Percentiles rank a stretch among this genome's conserved stretches.
phyloP scores from a whole-genome alignment of 768 basidiomycete species.

The Holtermannia corniformis region DNA sequence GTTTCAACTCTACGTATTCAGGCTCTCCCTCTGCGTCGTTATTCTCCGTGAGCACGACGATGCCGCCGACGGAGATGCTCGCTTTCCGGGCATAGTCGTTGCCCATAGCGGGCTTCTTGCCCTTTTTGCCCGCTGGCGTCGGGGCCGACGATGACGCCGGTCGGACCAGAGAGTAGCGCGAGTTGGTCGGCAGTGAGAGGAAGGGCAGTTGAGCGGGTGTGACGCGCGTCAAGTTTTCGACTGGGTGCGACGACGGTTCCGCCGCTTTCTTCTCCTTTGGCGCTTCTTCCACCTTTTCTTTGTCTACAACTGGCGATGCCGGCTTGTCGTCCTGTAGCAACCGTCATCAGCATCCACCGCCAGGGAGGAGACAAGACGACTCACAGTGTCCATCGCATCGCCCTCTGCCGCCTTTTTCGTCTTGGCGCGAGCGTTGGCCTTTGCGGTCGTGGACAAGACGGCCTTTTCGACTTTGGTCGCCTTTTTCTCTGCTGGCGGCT shows the following conservation, averaged over 20 bases:
- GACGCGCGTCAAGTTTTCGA: slow-evolving; percentile 84
- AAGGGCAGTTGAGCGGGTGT: slow-evolving; percentile 78
- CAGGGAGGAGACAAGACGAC: slow-evolving; percentile 39
- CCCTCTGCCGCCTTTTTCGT: slow-evolving; percentile 67
- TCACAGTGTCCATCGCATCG: slow-evolving; percentile 72
- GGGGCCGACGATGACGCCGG: slow-evolving; percentile 39
- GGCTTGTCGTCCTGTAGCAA: slow-evolving; percentile 49
- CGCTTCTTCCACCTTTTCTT: slow-evolving; percentile 49
- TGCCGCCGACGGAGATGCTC: slow-evolving; percentile 46
- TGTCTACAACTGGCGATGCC: slow-evolving; percentile 49
- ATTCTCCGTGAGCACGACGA: slow-evolving; percentile 69
- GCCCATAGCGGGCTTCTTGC: background rate
- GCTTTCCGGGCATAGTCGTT: background rate
- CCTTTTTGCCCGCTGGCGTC: background rate
- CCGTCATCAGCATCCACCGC: slow-evolving; percentile 1
- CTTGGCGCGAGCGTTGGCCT: slow-evolving; percentile 90
- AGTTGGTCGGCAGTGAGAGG: slow-evolving; percentile 67
- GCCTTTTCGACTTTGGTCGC: slow-evolving; percentile 87
- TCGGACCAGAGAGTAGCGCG: slow-evolving; percentile 82
- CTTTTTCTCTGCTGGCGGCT: slow-evolving; percentile 85
- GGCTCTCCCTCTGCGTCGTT: slow-evolving; percentile 55
- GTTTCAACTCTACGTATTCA: slow-evolving; percentile 59
- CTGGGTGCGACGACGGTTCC: slow-evolving; percentile 66
- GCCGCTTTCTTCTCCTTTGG: slow-evolving; percentile 50
- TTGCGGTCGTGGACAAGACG: slow-evolving; percentile 92